phyloP scores from a whole-genome alignment of 345 rosid genomes.

The Hibiscus mutabilis region DNA sequence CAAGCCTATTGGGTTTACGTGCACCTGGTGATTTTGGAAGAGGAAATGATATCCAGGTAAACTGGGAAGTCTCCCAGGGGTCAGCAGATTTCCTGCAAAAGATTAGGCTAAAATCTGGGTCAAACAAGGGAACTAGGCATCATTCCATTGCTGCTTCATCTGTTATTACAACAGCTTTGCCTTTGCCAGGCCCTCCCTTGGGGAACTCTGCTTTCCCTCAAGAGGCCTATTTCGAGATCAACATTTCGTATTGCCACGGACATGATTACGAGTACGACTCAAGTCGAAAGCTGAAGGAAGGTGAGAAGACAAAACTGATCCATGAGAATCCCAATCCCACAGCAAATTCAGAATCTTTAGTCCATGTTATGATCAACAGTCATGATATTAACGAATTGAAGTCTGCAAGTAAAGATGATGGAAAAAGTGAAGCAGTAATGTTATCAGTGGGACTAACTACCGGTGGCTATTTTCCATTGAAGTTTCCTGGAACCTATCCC shows the following conservation, averaged over 20 bases:
- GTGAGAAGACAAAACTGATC: conserved; percentile 61
- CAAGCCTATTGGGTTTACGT: conserved; percentile 48
- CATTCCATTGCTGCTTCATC: conserved; percentile 36
- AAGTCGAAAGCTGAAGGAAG: conserved; percentile 28
- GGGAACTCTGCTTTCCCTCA: conserved; percentile 68
- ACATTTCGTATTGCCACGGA: conserved; percentile 31
- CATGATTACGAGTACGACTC: conserved; percentile 15
- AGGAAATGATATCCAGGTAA: conserved; percentile 42
- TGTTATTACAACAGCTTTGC: conserved; percentile 62
- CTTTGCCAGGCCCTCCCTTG: conserved; percentile 84
- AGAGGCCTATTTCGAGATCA: conserved; percentile 89
- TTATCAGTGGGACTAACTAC: conserved; percentile 60
- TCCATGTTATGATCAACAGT: neutral
- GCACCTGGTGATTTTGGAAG: conserved; percentile 35
- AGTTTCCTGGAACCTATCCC: conserved; percentile 68
- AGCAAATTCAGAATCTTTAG: conserved; percentile 41
- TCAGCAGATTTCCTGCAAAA: conserved; percentile 74
- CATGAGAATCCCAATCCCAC: conserved; percentile 27
- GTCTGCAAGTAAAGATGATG: conserved; percentile 27
- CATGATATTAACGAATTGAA: conserved; percentile 35
- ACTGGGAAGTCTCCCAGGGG: conserved; percentile 78
- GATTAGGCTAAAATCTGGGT: conserved; percentile 53
- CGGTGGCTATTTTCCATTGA: conserved; percentile 43
- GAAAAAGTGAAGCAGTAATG: conserved; percentile 25
- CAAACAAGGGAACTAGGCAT: conserved; percentile 16